phyloP scores from a whole-genome alignment of 306 rosid genomes.

The Chamaecrista fasciculata region DNA sequence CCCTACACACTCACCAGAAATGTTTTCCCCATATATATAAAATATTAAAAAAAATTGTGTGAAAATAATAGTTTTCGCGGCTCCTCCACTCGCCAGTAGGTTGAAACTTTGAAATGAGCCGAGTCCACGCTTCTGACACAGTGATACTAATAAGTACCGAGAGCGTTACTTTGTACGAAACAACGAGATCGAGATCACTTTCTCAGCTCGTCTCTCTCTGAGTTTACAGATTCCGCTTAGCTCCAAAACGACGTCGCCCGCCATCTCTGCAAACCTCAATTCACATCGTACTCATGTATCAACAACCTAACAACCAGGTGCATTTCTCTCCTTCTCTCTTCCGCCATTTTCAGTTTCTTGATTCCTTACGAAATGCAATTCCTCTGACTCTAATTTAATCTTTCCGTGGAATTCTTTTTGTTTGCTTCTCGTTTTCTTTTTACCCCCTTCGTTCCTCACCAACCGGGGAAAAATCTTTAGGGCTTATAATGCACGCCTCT shows the following conservation, averaged over 20 bases:
- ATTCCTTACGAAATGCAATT: too few species aligned
- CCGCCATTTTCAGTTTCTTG: neutral
- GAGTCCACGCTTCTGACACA: too few species aligned
- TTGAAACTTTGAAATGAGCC: too few species aligned
- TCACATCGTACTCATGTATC: conserved; percentile 42
- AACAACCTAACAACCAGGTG: conserved; percentile 53
- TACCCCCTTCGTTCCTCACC: neutral
- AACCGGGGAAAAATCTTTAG: neutral
- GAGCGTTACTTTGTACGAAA: too few species aligned
- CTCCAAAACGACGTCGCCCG: neutral
- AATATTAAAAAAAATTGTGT: too few species aligned
- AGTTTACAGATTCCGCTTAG: neutral
- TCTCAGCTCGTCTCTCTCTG: neutral
- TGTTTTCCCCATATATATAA: too few species aligned
- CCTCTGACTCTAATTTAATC: neutral
- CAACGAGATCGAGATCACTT: neutral
- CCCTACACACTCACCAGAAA: too few species aligned
- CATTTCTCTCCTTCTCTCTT: neutral
- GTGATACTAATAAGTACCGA: too few species aligned
- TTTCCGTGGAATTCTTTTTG: neutral
- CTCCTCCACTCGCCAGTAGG: too few species aligned
- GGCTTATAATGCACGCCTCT: conserved; percentile 27
- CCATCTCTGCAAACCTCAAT: neutral
- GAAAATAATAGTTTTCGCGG: too few species aligned
- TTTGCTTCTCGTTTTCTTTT: neutral